Evolutionary conservation across 2,329 filamentous ascomycete species (phyloP).

Genomic region (Lasiodiplodia hormozganensis): DNA sequence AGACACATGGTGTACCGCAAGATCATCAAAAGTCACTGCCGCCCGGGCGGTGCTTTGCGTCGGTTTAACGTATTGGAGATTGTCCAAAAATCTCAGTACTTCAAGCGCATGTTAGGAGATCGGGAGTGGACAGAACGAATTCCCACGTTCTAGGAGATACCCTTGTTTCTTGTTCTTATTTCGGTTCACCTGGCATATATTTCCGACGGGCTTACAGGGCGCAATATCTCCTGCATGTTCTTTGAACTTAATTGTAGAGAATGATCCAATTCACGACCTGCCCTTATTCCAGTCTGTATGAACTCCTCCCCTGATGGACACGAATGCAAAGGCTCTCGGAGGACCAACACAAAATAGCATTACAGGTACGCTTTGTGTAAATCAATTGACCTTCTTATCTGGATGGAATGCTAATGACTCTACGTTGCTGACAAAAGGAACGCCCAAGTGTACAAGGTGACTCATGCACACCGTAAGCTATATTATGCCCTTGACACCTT

Average conservation of each 20-base stretch:
- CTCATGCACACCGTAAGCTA: not conserved
- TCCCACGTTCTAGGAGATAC: slow-evolving; percentile 18
- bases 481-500: not conserved
- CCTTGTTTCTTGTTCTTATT: not conserved
- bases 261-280: not conserved
- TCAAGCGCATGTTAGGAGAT: slow-evolving; percentile 33
- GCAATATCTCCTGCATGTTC: not conserved
- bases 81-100: slow-evolving; percentile 34
- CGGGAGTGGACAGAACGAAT: slow-evolving; percentile 13
- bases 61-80: slow-evolving; percentile 42
- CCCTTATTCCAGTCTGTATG: not conserved
- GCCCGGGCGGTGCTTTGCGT: slow-evolving; percentile 36
- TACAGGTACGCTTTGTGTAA: too few relatives aligned
- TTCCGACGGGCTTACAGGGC: not conserved
- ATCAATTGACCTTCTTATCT: not conserved
- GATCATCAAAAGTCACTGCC: slow-evolving; percentile 41
- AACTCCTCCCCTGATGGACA: too few relatives aligned
- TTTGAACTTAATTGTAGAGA: too few relatives aligned
- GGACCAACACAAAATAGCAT: too few relatives aligned
- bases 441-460: not conserved
- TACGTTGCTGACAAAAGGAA: not conserved
- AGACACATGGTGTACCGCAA: slow-evolving; percentile 39
- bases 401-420: not conserved
- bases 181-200: not conserved
- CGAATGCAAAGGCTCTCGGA: too few relatives aligned